These are phyloP conservation scores for Gymnopus androsaceus DNA, from an alignment of 1,284 basidiomycete species.

Conservation along the genomic window DNA sequence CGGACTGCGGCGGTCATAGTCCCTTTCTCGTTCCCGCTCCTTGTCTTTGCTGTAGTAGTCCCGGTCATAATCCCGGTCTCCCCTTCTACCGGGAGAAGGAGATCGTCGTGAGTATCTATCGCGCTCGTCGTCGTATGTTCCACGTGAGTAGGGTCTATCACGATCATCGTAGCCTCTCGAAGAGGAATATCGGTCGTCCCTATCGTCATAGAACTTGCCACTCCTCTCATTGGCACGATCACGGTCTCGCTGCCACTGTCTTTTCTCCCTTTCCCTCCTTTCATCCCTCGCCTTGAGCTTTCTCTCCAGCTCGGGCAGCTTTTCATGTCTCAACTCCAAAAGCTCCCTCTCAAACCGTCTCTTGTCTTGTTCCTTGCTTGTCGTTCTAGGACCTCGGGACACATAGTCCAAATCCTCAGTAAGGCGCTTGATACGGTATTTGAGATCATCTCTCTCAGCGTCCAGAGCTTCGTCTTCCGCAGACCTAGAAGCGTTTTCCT, in stretches of 20 bases:
- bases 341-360: constrained; percentile 90
- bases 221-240: constrained; percentile 86
- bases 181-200: constrained; percentile 42
- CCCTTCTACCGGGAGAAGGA: constrained; percentile 21
- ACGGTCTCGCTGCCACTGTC: constrained; percentile 78
- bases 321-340: constrained; percentile 86
- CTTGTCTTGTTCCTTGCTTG: constrained; percentile 83
- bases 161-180: constrained; percentile 40
- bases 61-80: constrained; percentile 16
- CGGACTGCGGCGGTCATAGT: constrained; percentile 41
- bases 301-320: constrained; percentile 88
- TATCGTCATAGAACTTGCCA: constrained; percentile 63
- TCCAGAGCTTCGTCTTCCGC: constrained; percentile 89
- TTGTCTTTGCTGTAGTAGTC: constrained; percentile 26
- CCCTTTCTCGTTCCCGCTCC: constrained; percentile 15
- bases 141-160: constrained; percentile 39
- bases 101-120: constrained; percentile 28
- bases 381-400: constrained; percentile 74
- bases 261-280: constrained; percentile 73
- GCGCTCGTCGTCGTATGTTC: constrained; percentile 24
- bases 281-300: constrained; percentile 83
- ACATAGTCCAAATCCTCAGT: constrained; percentile 95
- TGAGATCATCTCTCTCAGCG: constrained; percentile 86
- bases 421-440: constrained; percentile 84
- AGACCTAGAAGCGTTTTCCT: constrained; percentile 60